Base-by-base conservation (phyloP, 345 rosid species). In the Melaleuca alternifolia region DNA sequence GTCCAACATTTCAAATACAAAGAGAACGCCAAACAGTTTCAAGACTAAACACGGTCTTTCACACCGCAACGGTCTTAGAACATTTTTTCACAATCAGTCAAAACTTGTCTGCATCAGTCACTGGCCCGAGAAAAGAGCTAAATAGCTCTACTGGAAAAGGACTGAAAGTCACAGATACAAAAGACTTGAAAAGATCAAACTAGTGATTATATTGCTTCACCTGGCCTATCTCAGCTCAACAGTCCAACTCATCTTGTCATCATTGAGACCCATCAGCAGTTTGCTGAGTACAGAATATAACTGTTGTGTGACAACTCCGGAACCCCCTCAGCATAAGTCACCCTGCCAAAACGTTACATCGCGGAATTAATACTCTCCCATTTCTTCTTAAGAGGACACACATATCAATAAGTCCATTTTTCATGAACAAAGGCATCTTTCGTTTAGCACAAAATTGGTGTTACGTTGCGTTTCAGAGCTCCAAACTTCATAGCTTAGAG, bases 161-260 rank as follows among this genome's bases (percentile, higher is more conserved):
- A 41, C 41, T 41, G 41, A 41, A 41, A 41, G 41, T 41, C 41
- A 2, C 41, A 2, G 41, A 41, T 41, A 41, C 41, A 41, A n/a
- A n/a, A 41, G 41, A 41, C 41, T 41, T 62, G 30, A 23, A 62
- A 37, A 37, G 4, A 62, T 24, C 77, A 62, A 62, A 12, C 7
- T 21, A 81, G 83, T 24, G 41, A 51, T 28, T 12, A 24, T 11
- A 50, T 83, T 50, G 33, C 52, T 26, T 51, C 37, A 1, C 54
- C 41, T 48, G 50, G 48, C 50, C 65, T n/a, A 89, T n/a, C 88
- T 91, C 83, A 96, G 91, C 93, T 92, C 92, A 11, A 93, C 52
- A 59, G 97, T 96, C 99, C 99, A 97, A 18, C 92, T 92, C 99
- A 96, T 93, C 90, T 88, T 90, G 93, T 97, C 98, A 59, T 94